Evolutionary conservation across 805 yeast genomes (phyloP).

Genomic region (Alloascoidea hylecoeti): DNA sequence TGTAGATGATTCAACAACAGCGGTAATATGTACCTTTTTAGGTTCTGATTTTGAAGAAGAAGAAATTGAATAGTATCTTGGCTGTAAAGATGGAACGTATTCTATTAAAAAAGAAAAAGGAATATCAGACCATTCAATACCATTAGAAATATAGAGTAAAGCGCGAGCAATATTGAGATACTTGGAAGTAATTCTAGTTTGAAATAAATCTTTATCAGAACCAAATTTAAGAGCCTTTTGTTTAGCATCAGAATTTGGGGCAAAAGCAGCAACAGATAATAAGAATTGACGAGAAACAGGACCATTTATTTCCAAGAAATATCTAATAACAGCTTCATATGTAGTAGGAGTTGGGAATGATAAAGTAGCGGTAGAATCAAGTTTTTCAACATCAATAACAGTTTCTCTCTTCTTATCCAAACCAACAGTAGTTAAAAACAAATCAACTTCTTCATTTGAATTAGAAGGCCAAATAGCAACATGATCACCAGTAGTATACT

Average conservation of each 20-base stretch:
- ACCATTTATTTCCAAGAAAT: constrained; percentile 68
- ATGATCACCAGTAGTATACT: constrained; percentile 79
- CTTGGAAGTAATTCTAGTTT: constrained; percentile 33
- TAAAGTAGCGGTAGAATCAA: constrained; percentile 31
- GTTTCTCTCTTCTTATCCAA: constrained; percentile 28
- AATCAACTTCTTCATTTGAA: constrained; percentile 40
- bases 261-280: constrained; percentile 49
- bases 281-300: constrained; percentile 66
- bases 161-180: constrained; percentile 55
- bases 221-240: constrained; percentile 28
- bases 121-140: constrained; percentile 43
- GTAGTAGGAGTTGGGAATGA: constrained; percentile 44
- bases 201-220: constrained; percentile 42
- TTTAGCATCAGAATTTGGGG: constrained; percentile 39
- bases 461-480: constrained; percentile 81
- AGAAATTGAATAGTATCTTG: constrained; percentile 78
- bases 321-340: constrained; percentile 54
- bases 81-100: constrained; percentile 52
- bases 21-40: constrained; percentile 54
- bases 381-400: constrained; percentile 36
- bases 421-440: constrained; percentile 39
- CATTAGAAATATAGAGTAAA: constrained; percentile 38
- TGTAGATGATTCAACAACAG: constrained; percentile 56
- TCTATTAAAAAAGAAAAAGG: constrained; percentile 66
- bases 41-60: constrained; percentile 63